These are phyloP conservation scores for Xeromyces bisporus DNA, from an alignment of 495 filamentous ascomycete species.

Conservation along the genomic window DNA sequence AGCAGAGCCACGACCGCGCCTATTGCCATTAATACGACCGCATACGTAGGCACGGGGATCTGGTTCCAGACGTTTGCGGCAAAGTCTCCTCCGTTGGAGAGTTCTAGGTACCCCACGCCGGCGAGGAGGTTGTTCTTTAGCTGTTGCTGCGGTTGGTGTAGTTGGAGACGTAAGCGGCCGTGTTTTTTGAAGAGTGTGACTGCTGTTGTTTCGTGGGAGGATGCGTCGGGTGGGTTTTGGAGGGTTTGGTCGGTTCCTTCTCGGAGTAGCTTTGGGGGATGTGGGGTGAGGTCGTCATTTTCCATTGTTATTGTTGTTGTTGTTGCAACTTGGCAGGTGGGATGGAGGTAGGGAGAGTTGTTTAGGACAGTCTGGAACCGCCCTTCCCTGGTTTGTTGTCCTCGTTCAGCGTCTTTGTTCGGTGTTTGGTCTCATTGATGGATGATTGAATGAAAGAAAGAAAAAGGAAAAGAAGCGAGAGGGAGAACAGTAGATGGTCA, in stretches of 20 bases:
- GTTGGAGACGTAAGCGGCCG: conserved; percentile 8
- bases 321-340: no score
- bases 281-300: background rate
- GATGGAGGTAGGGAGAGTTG: no score
- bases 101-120: conserved; percentile 31
- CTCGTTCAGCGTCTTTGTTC: background rate
- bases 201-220: background rate
- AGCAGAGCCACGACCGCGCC: conserved; percentile 28
- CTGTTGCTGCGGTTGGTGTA: conserved; percentile 19
- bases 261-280: background rate
- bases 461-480: background rate
- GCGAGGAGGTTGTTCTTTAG: conserved; percentile 31
- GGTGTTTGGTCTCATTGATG: background rate
- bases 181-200: conserved; percentile 7
- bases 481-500: background rate
- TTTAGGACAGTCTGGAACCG: no score
- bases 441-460: background rate
- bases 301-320: no score
- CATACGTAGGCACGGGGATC: conserved; percentile 27
- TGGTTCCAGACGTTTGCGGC: conserved; percentile 38
- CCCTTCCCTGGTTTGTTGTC: background rate
- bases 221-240: background rate
- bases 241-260: background rate
- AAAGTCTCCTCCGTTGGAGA: conserved; percentile 36
- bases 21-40: conserved; percentile 31